phyloP scores from a whole-genome alignment of 2,329 filamentous ascomycete species.

The Dryadomyces quercivorus region DNA sequence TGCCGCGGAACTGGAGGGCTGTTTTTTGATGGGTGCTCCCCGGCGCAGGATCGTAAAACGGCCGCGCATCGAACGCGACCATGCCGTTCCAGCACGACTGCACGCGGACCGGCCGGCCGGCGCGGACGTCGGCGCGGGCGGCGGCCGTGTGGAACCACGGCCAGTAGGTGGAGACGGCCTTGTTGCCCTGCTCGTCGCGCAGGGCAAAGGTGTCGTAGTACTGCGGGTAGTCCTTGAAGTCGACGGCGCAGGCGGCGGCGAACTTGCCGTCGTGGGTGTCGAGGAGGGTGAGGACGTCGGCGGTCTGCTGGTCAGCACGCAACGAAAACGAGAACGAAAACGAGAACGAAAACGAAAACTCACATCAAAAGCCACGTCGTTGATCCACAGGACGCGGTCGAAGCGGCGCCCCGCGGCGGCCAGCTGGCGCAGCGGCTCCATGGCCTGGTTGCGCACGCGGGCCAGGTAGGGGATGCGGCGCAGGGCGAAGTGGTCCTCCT shows the following conservation, averaged over 20 bases:
- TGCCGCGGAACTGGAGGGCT: slow-evolving; percentile 48
- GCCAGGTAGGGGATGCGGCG: slow-evolving; percentile 58
- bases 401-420: slow-evolving; percentile 31
- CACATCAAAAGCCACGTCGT: slow-evolving; percentile 48
- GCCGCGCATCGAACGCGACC: slow-evolving; percentile 29
- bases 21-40: neutral
- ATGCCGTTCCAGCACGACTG: slow-evolving; percentile 60
- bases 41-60: slow-evolving; percentile 27
- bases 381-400: slow-evolving; percentile 46
- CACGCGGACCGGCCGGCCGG: slow-evolving; percentile 41
- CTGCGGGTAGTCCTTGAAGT: slow-evolving; percentile 38
- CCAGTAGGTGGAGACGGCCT: slow-evolving; percentile 40
- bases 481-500: slow-evolving; percentile 38
- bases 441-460: slow-evolving; percentile 46
- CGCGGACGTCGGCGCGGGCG: slow-evolving; percentile 32
- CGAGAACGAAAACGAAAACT: slow-evolving; percentile 10
- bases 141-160: slow-evolving; percentile 41
- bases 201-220: slow-evolving; percentile 53
- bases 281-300: slow-evolving; percentile 40
- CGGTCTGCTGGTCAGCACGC: slow-evolving; percentile 13
- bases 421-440: slow-evolving; percentile 44
- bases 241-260: slow-evolving; percentile 48
- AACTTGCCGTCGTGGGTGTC: slow-evolving; percentile 41
- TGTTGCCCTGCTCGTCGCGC: slow-evolving; percentile 39
- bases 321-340: neutral